phyloP scores from a whole-genome alignment of 192 early-diverging fungal species.

The Mortierella claussenii region DNA sequence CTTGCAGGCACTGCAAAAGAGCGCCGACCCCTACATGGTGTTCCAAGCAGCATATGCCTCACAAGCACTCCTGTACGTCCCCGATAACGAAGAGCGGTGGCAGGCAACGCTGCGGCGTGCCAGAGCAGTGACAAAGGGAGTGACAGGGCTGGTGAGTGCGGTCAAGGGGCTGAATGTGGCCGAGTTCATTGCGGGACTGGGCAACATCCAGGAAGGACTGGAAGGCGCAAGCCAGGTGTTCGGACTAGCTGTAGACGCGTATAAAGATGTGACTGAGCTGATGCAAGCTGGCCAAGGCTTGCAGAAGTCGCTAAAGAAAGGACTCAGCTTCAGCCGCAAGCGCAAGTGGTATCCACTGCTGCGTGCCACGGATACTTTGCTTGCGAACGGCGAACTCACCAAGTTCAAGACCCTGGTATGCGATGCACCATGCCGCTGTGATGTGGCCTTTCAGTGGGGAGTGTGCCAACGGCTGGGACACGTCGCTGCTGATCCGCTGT shows the following conservation, averaged over 20 bases:
- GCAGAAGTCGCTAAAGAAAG: not conserved
- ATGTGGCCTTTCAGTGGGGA: constrained; percentile 4
- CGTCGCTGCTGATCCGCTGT: constrained; percentile 1
- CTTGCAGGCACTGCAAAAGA: not conserved
- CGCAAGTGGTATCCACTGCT: not conserved
- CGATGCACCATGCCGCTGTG: not conserved
- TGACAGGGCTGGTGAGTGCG: not conserved
- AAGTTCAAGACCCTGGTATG: not conserved
- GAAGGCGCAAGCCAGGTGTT: not conserved
- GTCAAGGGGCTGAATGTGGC: constrained; percentile 6
- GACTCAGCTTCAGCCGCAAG: not conserved
- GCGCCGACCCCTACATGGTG: constrained; percentile 2
- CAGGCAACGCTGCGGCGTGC: not conserved
- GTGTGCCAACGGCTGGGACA: constrained; percentile 5
- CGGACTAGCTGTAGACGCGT: not conserved
- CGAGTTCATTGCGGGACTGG: not conserved
- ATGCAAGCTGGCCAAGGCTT: not conserved
- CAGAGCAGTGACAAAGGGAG: not conserved
- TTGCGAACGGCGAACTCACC: not conserved
- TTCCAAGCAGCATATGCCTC: constrained; percentile 16
- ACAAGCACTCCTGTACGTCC: constrained; percentile 14
- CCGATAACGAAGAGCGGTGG: constrained; percentile 11
- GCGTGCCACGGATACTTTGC: not conserved
- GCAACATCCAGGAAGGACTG: constrained; percentile 1
- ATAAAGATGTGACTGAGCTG: not conserved